Conservation (phyloP, 1,139 yeast genomes). For the Taphrina betulina region DNA sequence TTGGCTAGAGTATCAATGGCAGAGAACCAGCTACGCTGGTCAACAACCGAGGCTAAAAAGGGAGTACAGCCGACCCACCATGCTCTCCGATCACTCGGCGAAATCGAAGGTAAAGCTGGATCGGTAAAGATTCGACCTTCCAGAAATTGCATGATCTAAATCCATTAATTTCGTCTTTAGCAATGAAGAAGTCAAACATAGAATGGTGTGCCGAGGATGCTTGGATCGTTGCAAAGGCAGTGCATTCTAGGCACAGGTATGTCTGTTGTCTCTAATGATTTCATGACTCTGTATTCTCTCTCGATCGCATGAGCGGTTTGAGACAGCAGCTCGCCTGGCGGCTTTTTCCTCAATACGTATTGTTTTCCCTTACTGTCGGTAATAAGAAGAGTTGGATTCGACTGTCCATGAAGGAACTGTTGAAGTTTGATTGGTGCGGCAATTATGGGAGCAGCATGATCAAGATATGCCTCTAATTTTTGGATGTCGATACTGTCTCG, state of each 20-base stretch:
- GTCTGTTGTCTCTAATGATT: constrained; percentile 45
- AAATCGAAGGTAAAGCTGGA: constrained; percentile 52
- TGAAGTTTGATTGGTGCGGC: constrained; percentile 37
- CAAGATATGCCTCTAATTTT: constrained; percentile 10
- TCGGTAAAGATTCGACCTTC: constrained; percentile 61
- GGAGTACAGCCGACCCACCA: constrained; percentile 36
- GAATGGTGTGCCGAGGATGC: constrained; percentile 55
- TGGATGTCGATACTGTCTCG: constrained; percentile 19
- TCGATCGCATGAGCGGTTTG: constrained; percentile 67
- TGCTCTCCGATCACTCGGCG: constrained; percentile 40
- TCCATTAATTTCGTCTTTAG: constrained; percentile 51
- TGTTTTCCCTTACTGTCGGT: constrained; percentile 49
- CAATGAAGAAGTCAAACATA: constrained; percentile 10
- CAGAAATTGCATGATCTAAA: constrained; percentile 61
- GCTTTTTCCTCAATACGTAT: constrained; percentile 61
- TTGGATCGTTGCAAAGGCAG: constrained; percentile 62
- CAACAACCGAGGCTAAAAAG: not conserved
- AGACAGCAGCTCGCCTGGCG: constrained; percentile 58
- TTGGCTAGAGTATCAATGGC: constrained; percentile 55
- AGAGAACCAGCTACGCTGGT: constrained; percentile 51
- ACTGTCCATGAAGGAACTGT: constrained; percentile 66
- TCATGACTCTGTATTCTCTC: constrained; percentile 58
- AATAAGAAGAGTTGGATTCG: constrained; percentile 63
- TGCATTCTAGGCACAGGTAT: constrained; percentile 67
- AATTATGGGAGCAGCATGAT: constrained; percentile 16